These are phyloP conservation scores for Golubevia sp. DNA, from an alignment of 1,284 basidiomycete species.

Conservation along the genomic window DNA sequence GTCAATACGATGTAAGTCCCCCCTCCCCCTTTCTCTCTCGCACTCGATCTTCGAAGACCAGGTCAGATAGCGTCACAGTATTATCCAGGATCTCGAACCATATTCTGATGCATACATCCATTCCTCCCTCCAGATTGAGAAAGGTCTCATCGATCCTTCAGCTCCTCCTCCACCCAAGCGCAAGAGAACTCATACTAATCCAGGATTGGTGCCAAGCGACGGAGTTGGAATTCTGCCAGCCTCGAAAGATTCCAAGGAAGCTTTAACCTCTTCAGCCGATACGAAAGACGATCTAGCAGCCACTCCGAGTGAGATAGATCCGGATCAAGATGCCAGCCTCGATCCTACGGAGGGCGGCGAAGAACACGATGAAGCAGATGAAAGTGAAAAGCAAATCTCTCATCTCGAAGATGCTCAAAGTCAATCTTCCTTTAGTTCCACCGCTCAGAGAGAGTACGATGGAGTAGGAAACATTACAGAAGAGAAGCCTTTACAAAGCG, in stretches of 20 bases:
- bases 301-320: neutral
- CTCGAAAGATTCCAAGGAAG: too few species aligned
- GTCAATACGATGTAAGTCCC: slow-evolving; percentile 71
- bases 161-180: neutral
- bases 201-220: neutral
- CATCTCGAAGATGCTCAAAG: too few species aligned
- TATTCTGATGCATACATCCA: too few species aligned
- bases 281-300: neutral
- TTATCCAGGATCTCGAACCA: too few species aligned
- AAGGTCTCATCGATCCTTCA: neutral
- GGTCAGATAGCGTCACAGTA: too few species aligned
- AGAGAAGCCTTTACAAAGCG: too few species aligned
- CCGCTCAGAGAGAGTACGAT: too few species aligned
- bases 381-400: neutral
- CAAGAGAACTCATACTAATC: neutral
- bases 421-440: too few species aligned
- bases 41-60: too few species aligned
- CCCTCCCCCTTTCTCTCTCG: neutral
- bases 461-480: too few species aligned
- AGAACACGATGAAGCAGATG: neutral
- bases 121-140: neutral
- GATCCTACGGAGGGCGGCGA: neutral
- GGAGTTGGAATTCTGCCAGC: neutral
- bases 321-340: neutral
- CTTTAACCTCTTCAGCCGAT: too few species aligned